Conservation (phyloP, 1,284 basidiomycete genomes). For the Somion occarium region DNA sequence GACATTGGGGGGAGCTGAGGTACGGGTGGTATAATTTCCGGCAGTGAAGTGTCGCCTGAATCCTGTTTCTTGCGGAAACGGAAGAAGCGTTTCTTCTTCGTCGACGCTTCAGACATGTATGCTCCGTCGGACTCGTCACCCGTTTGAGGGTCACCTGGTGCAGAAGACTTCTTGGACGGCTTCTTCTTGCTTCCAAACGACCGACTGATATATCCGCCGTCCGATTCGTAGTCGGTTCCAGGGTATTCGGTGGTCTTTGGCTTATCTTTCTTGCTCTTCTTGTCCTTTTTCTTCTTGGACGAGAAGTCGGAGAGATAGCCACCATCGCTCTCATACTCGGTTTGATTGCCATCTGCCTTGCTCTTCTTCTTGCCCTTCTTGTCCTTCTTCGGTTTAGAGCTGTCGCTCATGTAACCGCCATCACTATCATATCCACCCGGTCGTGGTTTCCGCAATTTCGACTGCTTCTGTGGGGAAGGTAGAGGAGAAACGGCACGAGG, state of each 20-base stretch:
- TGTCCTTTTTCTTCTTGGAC: slow-evolving; percentile 24
- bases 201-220: slow-evolving; percentile 22
- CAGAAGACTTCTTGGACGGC: slow-evolving; percentile 21
- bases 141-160: slow-evolving; percentile 16
- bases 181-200: slow-evolving; percentile 13
- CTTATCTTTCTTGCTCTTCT: slow-evolving; percentile 20
- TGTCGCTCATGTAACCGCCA: slow-evolving; percentile 44
- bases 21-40: slow-evolving; percentile 31
- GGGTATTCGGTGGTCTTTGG: slow-evolving; percentile 28
- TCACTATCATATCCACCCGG: slow-evolving; percentile 52
- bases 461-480: slow-evolving; percentile 15
- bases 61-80: slow-evolving; percentile 23
- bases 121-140: slow-evolving; percentile 38
- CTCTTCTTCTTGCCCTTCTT: slow-evolving; percentile 22
- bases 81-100: slow-evolving; percentile 30
- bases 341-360: slow-evolving; percentile 16
- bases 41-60: slow-evolving; percentile 17
- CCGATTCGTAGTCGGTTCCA: slow-evolving; percentile 32
- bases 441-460: slow-evolving; percentile 32
- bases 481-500: slow-evolving; percentile 18
- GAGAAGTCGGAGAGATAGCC: slow-evolving; percentile 28
- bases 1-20: slow-evolving; percentile 28
- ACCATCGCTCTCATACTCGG: slow-evolving; percentile 29
- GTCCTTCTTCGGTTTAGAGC: slow-evolving; percentile 31
- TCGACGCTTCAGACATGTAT: slow-evolving; percentile 31